Base-by-base conservation (phyloP, 2,329 filamentous ascomycete species). In the Exophiala mesophila region DNA sequence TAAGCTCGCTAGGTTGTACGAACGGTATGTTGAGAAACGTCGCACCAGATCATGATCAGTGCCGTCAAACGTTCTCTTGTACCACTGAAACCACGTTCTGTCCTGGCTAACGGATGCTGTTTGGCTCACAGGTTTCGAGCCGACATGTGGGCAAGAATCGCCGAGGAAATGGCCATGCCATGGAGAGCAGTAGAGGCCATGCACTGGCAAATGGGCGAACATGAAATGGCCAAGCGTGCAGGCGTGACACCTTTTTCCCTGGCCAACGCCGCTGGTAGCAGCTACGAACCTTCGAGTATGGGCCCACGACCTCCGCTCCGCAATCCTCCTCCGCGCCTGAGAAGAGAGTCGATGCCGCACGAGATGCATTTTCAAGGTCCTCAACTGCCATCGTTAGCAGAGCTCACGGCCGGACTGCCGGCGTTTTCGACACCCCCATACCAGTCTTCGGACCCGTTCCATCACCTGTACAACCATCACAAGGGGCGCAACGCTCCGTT, bases 91-190 rank as follows among this genome's bases (percentile, higher is more conserved):
- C 23, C 19, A 23, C 33, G 18, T 23, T 4, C 12, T 9, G 18
- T 4, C 15, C 41, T 23, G 28, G 31, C 16, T 33, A 24, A 31
- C 32, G 28, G 41, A 40, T 45, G 18, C 33, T 12, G 23, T 26
- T 30, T 16, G 43, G 19, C 20, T n/a, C 24, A 32, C 61, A 97
- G 90, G 65, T 95, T 96, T 72, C 96, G 96, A 66, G 80, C 86
- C 51, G 88, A 97, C 61, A 97, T 97, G 88, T 98, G 90, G 90
- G 82, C 86, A 47, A 92, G 90, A 59, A 85, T 97, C 16, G 88
- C 89, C 30, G 88, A 92, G 63, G 90, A 97, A 65, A 90, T 98
- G 82, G 82, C 82, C 20, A 83, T 96, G 44, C 92, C 90, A 24
- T 97, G 90, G 90, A 78, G 92, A 58, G 88, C 92, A 13, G 90